phyloP scores from a whole-genome alignment of 331 rosid species.

The Cydonia oblonga region DNA sequence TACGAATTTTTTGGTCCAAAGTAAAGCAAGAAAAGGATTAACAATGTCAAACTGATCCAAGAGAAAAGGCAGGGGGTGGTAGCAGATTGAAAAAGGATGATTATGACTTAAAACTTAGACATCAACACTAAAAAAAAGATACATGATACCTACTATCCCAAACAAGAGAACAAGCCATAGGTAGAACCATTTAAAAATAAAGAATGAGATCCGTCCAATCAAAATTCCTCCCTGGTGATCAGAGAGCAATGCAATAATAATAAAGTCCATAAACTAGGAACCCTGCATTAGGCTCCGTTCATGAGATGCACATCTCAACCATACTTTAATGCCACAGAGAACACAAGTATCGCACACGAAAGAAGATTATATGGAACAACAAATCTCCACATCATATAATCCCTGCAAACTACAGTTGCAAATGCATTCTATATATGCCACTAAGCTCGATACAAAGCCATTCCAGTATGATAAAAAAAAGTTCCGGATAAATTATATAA shows the following conservation, averaged over 20 bases:
- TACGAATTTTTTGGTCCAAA: neutral
- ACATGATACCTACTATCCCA: neutral
- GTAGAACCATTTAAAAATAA: neutral
- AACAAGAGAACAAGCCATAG: neutral
- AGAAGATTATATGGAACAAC: neutral
- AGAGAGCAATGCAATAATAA: neutral
- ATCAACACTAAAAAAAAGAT: neutral
- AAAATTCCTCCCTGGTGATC: neutral
- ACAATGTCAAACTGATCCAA: neutral
- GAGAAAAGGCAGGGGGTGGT: neutral
- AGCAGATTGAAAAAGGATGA: neutral
- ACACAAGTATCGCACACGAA: neutral
- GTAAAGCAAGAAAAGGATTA: neutral
- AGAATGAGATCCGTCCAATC: neutral
- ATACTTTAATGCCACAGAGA: neutral
- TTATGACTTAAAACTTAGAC: neutral
- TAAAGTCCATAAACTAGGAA: neutral
- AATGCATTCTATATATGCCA: neutral
- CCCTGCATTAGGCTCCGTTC: neutral
- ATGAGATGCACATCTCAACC: neutral
- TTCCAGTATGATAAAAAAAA: neutral
- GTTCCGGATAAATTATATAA: neutral
- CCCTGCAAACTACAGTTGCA: neutral
- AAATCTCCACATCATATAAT: neutral
- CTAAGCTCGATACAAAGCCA: neutral